A percentile compares a stretch with the other conserved stretches of the same genome.
These are phyloP conservation scores for Plasmodium berghei DNA, from an alignment of 169 alveolate genomes.

Conservation along the genomic window DNA sequence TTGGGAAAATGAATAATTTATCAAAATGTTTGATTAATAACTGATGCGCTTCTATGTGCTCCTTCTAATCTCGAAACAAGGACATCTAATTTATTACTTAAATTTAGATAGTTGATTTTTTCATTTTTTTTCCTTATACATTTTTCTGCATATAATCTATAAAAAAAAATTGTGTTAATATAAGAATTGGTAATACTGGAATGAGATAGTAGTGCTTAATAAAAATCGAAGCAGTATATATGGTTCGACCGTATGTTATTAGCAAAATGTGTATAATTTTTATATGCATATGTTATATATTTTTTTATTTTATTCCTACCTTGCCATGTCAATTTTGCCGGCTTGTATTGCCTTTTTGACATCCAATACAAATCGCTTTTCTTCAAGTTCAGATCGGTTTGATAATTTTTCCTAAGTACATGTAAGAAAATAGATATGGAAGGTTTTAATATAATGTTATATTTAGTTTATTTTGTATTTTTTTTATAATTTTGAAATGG, in stretches of 20 bases:
- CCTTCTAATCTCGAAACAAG: constrained; percentile 68
- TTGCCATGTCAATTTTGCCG: constrained; percentile 68
- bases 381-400: constrained; percentile 61
- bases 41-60: constrained; percentile 64
- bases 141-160: constrained; percentile 65
- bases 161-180: background rate
- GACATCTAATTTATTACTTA: constrained; percentile 58
- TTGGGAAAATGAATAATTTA: background rate
- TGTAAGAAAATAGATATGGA: background rate
- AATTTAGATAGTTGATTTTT: constrained; percentile 54
- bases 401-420: constrained; percentile 63
- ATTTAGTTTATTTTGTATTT: background rate
- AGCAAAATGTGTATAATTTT: too few relatives aligned
- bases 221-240: too few relatives aligned
- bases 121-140: constrained; percentile 72
- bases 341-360: constrained; percentile 73
- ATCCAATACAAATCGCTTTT: constrained; percentile 34
- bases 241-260: too few relatives aligned
- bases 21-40: constrained; percentile 18
- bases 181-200: background rate
- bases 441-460: background rate
- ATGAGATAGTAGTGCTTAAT: too few relatives aligned
- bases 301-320: constrained; percentile 10
- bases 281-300: too few relatives aligned
- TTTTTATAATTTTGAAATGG: background rate